These are phyloP conservation scores for Zychaea mexicana DNA, from an alignment of 371 early-diverging fungal genomes.

Conservation along the genomic window DNA sequence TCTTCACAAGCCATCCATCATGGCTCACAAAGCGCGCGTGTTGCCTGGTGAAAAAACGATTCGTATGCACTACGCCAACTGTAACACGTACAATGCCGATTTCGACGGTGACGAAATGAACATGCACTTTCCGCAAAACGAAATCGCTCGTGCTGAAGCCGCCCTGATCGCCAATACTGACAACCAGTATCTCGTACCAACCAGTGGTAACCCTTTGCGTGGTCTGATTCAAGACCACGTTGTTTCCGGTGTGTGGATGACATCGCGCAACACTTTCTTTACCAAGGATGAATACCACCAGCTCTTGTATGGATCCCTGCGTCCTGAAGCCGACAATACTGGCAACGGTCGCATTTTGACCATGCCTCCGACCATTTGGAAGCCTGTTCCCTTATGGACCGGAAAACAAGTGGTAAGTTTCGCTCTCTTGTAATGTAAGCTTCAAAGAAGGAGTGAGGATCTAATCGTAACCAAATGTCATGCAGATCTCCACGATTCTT, in stretches of 20 bases:
- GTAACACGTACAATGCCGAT: constrained; percentile 99
- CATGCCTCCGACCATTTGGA: constrained; percentile 84
- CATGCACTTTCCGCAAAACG: constrained; percentile 99
- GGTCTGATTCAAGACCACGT: constrained; percentile 99
- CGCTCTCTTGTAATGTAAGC: no score
- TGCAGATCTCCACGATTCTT: constrained; percentile 81
- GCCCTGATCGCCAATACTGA: constrained; percentile 95
- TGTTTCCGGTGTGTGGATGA: constrained; percentile 95
- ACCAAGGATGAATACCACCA: constrained; percentile 92
- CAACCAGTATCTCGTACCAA: constrained; percentile 97
- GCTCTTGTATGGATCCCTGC: constrained; percentile 86
- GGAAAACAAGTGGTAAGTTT: constrained; percentile 92
- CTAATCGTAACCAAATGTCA: no score
- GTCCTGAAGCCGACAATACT: constrained; percentile 73
- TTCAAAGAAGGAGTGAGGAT: neutral
- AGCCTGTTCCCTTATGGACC: constrained; percentile 93
- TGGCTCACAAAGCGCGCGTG: constrained; percentile 98
- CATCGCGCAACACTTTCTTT: constrained; percentile 90
- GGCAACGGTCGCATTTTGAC: constrained; percentile 78
- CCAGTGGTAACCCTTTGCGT: constrained; percentile 97
- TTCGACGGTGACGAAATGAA: constrained; percentile 99
- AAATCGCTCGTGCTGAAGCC: constrained; percentile 96
- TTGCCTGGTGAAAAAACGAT: constrained; percentile 98
- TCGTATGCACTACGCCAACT: constrained; percentile 99
- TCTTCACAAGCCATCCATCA: constrained; percentile 99